Evolutionary conservation across 495 filamentous ascomycete species (phyloP), one percentile per base, ranked within the genome.

Genomic region (Penicillium ucsense): DNA sequence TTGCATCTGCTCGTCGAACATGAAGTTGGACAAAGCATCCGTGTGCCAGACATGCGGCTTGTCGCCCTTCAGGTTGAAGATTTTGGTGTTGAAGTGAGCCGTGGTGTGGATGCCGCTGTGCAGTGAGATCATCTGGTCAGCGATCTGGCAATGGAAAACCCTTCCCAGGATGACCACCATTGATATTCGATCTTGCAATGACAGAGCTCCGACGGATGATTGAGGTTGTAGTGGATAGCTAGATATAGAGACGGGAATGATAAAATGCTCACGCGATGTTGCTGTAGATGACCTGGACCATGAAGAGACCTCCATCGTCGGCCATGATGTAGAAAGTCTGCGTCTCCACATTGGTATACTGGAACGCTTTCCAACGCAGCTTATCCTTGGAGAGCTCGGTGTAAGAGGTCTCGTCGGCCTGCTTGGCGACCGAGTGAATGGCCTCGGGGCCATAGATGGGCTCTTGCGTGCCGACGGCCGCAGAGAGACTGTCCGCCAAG

Each of bases 221-320:
- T 20, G 20, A 20, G 20, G 20, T 20, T 20, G 20, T 20, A 20
- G 20, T 20, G 20, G 20, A 20, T 20, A 20, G 20, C 20, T 20
- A 20, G 1, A 2, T 20, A 20, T 20, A 20, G 20, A 20, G 20
- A 20, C 20, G 20, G 20, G 20, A 20, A 20, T 20, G 20, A 20
- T 20, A 20, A 20, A 20, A 43, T 28, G 63, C 89, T 75, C 79
- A 96, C 92, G 79, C 84, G 67, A 98, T 87, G 67, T 95, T 98
- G 70, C 85, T 95, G 78, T 96, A 96, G 62, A 97, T 95, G 64
- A 96, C 76, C 75, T 97, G 94, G 43, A 77, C 80, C 65, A 95
- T 76, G 5, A 76, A 88, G 52, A 91, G 60, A 50, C 81, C 74
- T 11, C 92, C 94, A 47, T 67, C 75, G 49, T 95, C 86, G 40